A percentile compares a stretch with the other conserved stretches of the same genome.
Evolutionary conservation across 2,329 filamentous ascomycete species (phyloP).

Genomic region (Colletotrichum sansevieriae): DNA sequence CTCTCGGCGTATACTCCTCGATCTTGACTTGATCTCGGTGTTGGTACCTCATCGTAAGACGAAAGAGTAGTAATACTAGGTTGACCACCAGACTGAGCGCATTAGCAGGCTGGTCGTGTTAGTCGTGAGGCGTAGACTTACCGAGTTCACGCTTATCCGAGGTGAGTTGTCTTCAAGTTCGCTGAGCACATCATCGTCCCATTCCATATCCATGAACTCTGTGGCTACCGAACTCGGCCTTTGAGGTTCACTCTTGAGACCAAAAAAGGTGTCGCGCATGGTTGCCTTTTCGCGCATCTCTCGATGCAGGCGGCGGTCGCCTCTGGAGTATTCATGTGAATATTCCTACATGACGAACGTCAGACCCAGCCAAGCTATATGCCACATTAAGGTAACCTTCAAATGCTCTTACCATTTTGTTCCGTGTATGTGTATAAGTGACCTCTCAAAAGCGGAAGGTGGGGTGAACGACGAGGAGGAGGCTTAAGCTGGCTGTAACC

Average conservation of each 20-base stretch:
- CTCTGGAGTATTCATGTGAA: conserved; percentile 50
- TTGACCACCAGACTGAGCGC: conserved; percentile 58
- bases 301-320: conserved; percentile 55
- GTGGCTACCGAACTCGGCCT: conserved; percentile 79
- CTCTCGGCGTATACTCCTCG: conserved; percentile 69
- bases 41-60: conserved; percentile 85
- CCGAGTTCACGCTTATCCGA: conserved; percentile 77
- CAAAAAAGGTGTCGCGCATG: conserved; percentile 72
- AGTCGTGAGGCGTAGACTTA: conserved; percentile 60
- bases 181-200: conserved; percentile 71
- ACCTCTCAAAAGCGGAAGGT: conserved; percentile 36
- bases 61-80: conserved; percentile 89
- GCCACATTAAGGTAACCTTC: neutral
- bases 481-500: conserved; percentile 35
- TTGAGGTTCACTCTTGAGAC: conserved; percentile 63
- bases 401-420: conserved; percentile 51
- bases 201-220: conserved; percentile 83
- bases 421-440: conserved; percentile 39
- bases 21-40: conserved; percentile 76
- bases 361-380: conserved; percentile 7
- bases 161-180: conserved; percentile 76
- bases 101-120: conserved; percentile 38
- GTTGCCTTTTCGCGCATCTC: conserved; percentile 67
- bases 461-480: conserved; percentile 24
- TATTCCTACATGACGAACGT: conserved; percentile 49